Percentiles rank a stretch among this genome's conserved stretches.
phyloP scores from a whole-genome alignment of 257 asterid species.

The Solanum paucissectum region DNA sequence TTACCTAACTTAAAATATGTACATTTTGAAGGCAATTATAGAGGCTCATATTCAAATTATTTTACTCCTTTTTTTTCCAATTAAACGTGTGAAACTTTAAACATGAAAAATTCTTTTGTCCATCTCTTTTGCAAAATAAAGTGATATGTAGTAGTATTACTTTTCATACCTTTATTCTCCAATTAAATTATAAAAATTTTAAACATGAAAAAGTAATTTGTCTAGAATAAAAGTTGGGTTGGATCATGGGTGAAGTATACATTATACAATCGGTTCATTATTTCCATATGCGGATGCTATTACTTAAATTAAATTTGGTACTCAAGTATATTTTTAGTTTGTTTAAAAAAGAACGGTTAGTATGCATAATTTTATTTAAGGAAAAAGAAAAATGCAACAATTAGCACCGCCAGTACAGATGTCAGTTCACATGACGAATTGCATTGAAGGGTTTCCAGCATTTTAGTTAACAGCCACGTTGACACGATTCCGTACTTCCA shows the following conservation, averaged over 20 bases:
- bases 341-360: too few relatives aligned
- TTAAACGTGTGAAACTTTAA: neutral
- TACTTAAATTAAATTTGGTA: neutral
- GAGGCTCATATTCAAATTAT: neutral
- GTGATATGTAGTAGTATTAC: neutral
- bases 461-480: neutral
- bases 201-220: neutral
- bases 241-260: neutral
- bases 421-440: neutral
- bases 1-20: too few relatives aligned
- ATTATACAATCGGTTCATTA: neutral
- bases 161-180: neutral
- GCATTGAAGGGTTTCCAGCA: neutral
- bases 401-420: neutral
- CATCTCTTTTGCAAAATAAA: neutral
- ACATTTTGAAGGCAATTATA: neutral
- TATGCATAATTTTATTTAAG: neutral
- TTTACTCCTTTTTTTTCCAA: neutral
- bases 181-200: neutral
- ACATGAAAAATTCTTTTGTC: neutral
- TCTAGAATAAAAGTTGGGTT: neutral
- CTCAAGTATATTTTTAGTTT: too few relatives aligned
- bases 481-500: neutral
- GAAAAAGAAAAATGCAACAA: neutral
- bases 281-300: neutral